phyloP scores from a whole-genome alignment of 2,329 filamentous ascomycete genomes.

The Pezicula neosporulosa region DNA sequence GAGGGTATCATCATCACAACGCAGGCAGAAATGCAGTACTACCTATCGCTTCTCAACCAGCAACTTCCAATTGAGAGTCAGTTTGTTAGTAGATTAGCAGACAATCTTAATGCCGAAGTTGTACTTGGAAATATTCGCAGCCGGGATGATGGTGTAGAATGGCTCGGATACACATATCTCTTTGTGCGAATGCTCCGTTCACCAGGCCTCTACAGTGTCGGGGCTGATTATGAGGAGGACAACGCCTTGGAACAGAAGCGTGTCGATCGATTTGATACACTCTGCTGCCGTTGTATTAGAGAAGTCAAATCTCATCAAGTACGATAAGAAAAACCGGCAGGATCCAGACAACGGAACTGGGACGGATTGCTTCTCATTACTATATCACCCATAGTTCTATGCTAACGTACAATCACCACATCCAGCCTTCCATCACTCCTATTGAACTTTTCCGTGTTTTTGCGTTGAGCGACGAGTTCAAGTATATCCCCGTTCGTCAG shows the following conservation, averaged over 20 bases:
- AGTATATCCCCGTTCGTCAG: constrained; percentile 95
- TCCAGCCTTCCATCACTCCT: constrained; percentile 86
- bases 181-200: constrained; percentile 97
- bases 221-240: constrained; percentile 92
- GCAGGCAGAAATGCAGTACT: constrained; percentile 93
- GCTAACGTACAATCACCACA: constrained; percentile 93
- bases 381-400: constrained; percentile 97
- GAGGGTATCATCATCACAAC: constrained; percentile 99
- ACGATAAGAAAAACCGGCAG: constrained; percentile 92
- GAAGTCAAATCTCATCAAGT: constrained; percentile 86
- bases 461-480: constrained; percentile 94
- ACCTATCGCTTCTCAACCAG: constrained; percentile 92
- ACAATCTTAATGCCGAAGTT: constrained; percentile 95
- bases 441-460: constrained; percentile 98
- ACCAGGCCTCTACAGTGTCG: constrained; percentile 91
- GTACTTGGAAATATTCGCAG: constrained; percentile 90
- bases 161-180: constrained; percentile 96
- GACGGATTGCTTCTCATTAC: constrained; percentile 94
- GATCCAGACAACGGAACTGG: constrained; percentile 87
- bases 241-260: constrained; percentile 90
- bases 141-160: constrained; percentile 96
- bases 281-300: constrained; percentile 86
- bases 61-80: constrained; percentile 98
- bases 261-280: constrained; percentile 98
- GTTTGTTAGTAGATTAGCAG: constrained; percentile 85